Evolutionary conservation across 2,329 filamentous ascomycete genomes (phyloP).

Genomic region (Aspergillus sp.): DNA sequence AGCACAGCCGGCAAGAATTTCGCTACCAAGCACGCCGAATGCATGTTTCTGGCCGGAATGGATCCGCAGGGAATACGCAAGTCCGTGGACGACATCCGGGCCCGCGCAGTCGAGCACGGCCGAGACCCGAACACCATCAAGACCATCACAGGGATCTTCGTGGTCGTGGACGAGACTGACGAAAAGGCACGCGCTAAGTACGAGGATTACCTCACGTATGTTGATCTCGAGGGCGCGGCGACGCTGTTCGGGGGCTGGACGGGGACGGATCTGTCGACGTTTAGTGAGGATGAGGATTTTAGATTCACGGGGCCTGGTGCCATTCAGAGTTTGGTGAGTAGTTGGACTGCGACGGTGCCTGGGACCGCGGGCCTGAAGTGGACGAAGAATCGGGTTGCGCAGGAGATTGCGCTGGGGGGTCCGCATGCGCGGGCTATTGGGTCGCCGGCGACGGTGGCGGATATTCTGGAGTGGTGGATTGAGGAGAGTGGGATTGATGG

Average conservation of each 20-base stretch:
- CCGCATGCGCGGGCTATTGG: conserved; percentile 6
- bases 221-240: conserved; percentile 40
- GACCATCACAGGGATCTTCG: conserved; percentile 41
- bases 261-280: conserved; percentile 36
- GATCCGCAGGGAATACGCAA: background rate
- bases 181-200: conserved; percentile 42
- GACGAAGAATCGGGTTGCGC: conserved; percentile 26
- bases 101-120: conserved; percentile 24
- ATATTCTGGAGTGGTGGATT: conserved; percentile 28
- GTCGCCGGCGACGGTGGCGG: conserved; percentile 22
- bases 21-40: background rate
- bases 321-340: conserved; percentile 42
- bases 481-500: conserved; percentile 24
- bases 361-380: conserved; percentile 37
- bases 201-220: conserved; percentile 39
- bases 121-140: conserved; percentile 38
- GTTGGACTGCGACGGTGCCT: conserved; percentile 43
- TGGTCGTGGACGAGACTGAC: conserved; percentile 42
- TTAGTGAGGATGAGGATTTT: conserved; percentile 47
- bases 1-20: background rate
- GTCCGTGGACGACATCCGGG: conserved; percentile 1
- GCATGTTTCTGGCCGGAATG: background rate
- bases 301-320: conserved; percentile 39
- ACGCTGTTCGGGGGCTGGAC: conserved; percentile 46
- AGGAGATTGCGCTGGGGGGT: conserved; percentile 22